Evolutionary conservation across 306 rosid genomes (phyloP).

Genomic region (Sphenostylis stenocarpa): DNA sequence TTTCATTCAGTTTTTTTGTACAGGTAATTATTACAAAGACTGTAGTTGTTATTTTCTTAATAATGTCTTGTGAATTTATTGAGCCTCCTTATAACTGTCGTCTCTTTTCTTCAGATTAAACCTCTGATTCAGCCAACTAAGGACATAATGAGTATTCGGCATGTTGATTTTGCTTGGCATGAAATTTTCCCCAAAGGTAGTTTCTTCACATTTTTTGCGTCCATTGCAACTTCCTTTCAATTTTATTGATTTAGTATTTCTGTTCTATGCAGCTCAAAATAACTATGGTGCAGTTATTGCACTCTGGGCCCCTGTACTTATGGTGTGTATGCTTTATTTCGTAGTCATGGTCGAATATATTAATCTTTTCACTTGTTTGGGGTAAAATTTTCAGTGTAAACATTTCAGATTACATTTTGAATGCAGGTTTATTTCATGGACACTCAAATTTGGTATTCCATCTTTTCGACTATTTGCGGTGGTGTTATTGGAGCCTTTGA

Average conservation of each 20-base stretch:
- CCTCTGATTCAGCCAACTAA: slow-evolving; percentile 88
- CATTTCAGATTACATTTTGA: slow-evolving; percentile 35
- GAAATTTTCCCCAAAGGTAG: slow-evolving; percentile 88
- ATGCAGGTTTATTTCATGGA: slow-evolving; percentile 95
- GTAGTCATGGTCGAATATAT: slow-evolving; percentile 26
- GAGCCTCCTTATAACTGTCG: slow-evolving; percentile 14
- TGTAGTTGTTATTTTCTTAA: slow-evolving; percentile 10
- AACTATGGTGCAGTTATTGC: slow-evolving; percentile 79
- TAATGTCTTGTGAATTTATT: slow-evolving; percentile 23
- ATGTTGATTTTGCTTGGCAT: slow-evolving; percentile 77
- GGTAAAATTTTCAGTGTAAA: slow-evolving; percentile 18
- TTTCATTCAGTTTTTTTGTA: slow-evolving; percentile 75
- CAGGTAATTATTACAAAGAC: slow-evolving; percentile 52
- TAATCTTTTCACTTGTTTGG: slow-evolving; percentile 27
- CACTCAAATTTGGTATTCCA: slow-evolving; percentile 94
- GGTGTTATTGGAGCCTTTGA: slow-evolving; percentile 95
- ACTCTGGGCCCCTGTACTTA: slow-evolving; percentile 80
- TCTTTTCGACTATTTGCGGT: slow-evolving; percentile 79
- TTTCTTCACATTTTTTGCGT: slow-evolving; percentile 31
- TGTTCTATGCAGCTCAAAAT: slow-evolving; percentile 58
- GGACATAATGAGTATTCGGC: slow-evolving; percentile 77
- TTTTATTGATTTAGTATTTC: slow-evolving; percentile 29
- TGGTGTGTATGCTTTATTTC: slow-evolving; percentile 56
- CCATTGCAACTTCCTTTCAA: background rate
- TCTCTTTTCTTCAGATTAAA: slow-evolving; percentile 61